These are phyloP conservation scores for Salix caprea DNA, from an alignment of 345 rosid genomes.

Conservation along the genomic window DNA sequence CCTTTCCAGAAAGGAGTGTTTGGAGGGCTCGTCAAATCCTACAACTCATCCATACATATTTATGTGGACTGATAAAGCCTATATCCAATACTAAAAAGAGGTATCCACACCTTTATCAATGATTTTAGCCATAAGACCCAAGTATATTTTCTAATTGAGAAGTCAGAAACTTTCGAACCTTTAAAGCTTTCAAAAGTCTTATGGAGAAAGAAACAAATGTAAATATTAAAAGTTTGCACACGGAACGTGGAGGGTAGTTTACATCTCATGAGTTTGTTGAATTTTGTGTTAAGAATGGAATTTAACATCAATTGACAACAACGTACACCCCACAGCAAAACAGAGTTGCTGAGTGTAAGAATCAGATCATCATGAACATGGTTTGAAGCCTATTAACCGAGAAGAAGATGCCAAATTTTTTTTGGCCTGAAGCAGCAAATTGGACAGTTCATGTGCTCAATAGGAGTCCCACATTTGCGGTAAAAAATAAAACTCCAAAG, in stretches of 20 bases:
- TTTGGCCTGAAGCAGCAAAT: background rate
- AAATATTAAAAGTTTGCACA: too few relatives aligned
- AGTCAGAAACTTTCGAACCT: background rate
- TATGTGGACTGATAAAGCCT: too few relatives aligned
- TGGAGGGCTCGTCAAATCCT: too few relatives aligned
- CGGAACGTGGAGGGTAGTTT: too few relatives aligned
- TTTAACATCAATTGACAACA: background rate
- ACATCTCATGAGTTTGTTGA: too few relatives aligned
- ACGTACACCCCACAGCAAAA: background rate
- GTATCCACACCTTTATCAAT: too few relatives aligned
- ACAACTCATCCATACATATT: too few relatives aligned
- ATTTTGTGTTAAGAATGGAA: background rate
- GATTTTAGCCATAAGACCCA: too few relatives aligned
- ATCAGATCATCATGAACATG: background rate
- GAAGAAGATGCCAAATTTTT: background rate
- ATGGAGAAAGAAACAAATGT: background rate
- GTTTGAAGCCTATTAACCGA: background rate
- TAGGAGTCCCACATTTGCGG: background rate
- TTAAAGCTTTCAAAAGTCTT: background rate
- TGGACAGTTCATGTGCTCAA: background rate
- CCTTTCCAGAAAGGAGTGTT: too few relatives aligned
- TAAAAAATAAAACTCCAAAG: background rate
- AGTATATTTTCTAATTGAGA: too few relatives aligned
- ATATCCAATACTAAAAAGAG: too few relatives aligned
- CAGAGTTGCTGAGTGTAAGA: background rate